Base-by-base conservation (phyloP, 495 filamentous ascomycete species). In the Saxophila tyrrhenica region DNA sequence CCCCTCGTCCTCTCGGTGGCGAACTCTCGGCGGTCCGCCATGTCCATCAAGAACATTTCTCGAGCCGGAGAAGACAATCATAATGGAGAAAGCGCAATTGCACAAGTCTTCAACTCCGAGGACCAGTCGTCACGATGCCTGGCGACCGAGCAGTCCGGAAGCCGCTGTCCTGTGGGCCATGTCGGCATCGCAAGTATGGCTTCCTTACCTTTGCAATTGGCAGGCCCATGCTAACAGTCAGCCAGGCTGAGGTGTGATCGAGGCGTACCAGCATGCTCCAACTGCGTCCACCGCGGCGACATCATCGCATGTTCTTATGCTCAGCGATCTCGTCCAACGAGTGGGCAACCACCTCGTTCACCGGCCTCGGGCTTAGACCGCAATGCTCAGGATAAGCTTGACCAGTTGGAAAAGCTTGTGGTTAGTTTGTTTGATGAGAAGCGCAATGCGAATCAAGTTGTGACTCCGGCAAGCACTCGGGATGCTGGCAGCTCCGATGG, bases 261-360 rank as follows among this genome's bases (percentile, higher is more conserved):
- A 44, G 41, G 41, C 41, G 41, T 44, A 17, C 41, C 41, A 44
- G 41, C 41, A 44, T 44, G 41, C 41, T 9, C 41, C 41, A 44
- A 44, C n/a, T 44, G 41, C n/a, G 41, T 44, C 7, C 41, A 44
- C n/a, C 41, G 41, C 17, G 41, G 41, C 8, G 41, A 44, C 19
- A 44, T 44, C n/a, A 17, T 44, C n/a, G 41, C 3, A n/a, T 44
- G 41, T n/a, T n/a, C 15, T 17, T 44, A 44, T 17, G n/a, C 7
- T 44, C 41, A 3, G 15, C 41, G 41, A 17, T 3, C 7, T 17
- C 41, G n/a, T 21, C 41, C 7, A n/a, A 44, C n/a, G 7, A 17
- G 17, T 44, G 41, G 41, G n/a, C 7, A 17, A 44, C 41, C 41
- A 44, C 41, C 41, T 8, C 41, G 41, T n/a, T 44, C 41, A n/a